These are phyloP conservation scores for Psilocybe sp. DNA, from an alignment of 768 basidiomycete species.

Conservation along the genomic window DNA sequence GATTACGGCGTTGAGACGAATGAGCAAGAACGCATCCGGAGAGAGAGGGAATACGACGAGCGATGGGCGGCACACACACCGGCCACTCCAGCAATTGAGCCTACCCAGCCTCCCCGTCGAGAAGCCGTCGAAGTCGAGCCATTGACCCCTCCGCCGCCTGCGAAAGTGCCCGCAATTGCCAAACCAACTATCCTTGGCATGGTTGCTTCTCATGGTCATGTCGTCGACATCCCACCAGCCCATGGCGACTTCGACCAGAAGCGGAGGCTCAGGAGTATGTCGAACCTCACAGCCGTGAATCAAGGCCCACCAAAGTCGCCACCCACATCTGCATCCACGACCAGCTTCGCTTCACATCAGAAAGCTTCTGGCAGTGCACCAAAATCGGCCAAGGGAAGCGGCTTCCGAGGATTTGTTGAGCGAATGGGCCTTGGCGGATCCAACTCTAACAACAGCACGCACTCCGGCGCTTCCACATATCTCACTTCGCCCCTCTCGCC, in stretches of 20 bases:
- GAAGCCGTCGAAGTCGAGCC: too few species aligned
- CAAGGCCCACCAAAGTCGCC: background rate
- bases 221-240: background rate
- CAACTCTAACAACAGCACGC: slow-evolving; percentile 2
- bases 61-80: background rate
- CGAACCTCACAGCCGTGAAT: slow-evolving; percentile 8
- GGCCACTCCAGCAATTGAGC: too few species aligned
- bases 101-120: too few species aligned
- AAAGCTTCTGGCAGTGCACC: background rate
- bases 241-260: background rate
- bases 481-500: background rate
- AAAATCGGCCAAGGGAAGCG: slow-evolving; percentile 6
- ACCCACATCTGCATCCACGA: background rate
- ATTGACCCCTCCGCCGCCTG: too few species aligned
- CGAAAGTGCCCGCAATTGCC: too few species aligned
- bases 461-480: slow-evolving; percentile 5
- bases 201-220: background rate
- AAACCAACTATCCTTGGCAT: too few species aligned
- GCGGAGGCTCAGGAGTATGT: slow-evolving; percentile 18
- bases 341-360: slow-evolving; percentile 1
- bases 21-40: background rate
- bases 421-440: slow-evolving; percentile 17
- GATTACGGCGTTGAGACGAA: background rate
- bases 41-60: slow-evolving; percentile 5
- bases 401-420: slow-evolving; percentile 21